Evolutionary conservation across 164 flowering plant species (phyloP).

Genomic region (Platanus orientalis): DNA sequence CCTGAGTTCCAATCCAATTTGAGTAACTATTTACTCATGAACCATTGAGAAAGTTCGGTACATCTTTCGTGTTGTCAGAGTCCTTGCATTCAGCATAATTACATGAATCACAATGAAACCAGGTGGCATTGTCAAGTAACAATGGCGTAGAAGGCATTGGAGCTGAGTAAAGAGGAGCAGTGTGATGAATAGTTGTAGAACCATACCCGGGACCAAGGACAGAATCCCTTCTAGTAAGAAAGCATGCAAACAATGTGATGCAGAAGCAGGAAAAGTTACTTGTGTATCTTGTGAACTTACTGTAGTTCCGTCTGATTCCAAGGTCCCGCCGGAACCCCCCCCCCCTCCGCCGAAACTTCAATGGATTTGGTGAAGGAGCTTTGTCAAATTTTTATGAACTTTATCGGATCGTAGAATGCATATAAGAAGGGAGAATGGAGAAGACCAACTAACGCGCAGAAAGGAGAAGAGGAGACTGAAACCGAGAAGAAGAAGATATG

Average conservation of each 20-base stretch:
- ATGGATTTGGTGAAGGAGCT: too few species aligned
- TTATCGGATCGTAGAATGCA: too few species aligned
- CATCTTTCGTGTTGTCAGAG: constrained; percentile 11
- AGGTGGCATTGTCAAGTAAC: constrained; percentile 52
- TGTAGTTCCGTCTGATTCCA: too few species aligned
- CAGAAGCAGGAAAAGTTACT: constrained; percentile 7
- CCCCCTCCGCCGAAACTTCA: too few species aligned
- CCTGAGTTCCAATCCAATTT: constrained; percentile 20
- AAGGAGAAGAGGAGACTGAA: too few species aligned
- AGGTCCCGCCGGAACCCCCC: too few species aligned
- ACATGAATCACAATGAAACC: constrained; percentile 32
- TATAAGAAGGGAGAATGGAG: too few species aligned
- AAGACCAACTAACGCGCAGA: too few species aligned
- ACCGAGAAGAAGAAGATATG: too few species aligned
- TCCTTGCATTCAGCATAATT: constrained; percentile 11
- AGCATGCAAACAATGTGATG: background rate
- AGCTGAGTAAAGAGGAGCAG: constrained; percentile 34
- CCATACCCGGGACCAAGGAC: constrained; percentile 10
- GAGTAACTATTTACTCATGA: constrained; percentile 20
- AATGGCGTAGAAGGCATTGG: constrained; percentile 79
- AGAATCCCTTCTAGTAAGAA: constrained; percentile 12
- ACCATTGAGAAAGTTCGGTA: constrained; percentile 18
- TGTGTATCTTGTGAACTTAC: background rate
- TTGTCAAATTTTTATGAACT: too few species aligned
- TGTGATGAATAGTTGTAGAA: constrained; percentile 16